These are phyloP conservation scores for Physcia stellaris DNA, from an alignment of 495 filamentous ascomycete species.

Conservation along the genomic window DNA sequence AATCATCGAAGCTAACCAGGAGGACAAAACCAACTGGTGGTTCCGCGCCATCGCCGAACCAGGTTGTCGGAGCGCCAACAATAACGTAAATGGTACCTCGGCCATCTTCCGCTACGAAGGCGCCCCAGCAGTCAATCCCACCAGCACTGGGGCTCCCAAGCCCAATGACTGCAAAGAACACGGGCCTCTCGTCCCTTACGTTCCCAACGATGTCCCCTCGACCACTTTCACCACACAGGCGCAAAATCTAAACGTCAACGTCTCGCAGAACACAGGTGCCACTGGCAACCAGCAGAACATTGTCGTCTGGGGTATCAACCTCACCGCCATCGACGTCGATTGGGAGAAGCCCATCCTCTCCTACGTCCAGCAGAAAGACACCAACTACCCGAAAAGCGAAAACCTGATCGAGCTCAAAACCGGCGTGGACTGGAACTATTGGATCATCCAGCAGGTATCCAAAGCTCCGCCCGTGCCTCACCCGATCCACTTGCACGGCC, in stretches of 20 bases:
- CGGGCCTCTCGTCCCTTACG: background rate
- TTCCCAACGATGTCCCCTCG: background rate
- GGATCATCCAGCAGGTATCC: constrained; percentile 32
- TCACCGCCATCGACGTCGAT: constrained; percentile 1
- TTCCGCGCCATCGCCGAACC: background rate
- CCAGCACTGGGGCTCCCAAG: background rate
- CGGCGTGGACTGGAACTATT: constrained; percentile 36
- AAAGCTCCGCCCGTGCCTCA: constrained; percentile 12
- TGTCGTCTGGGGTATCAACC: constrained; percentile 1
- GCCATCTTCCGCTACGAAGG: background rate
- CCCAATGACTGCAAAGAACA: background rate
- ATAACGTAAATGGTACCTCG: background rate
- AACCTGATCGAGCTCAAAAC: constrained; percentile 10
- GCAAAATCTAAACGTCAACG: background rate
- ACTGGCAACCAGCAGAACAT: background rate
- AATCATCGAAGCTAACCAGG: constrained; percentile 55
- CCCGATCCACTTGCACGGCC: constrained; percentile 27
- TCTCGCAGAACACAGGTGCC: background rate
- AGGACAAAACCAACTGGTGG: constrained; percentile 26
- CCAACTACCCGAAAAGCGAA: background rate
- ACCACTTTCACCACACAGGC: background rate
- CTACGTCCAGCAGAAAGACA: background rate
- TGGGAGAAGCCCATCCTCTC: constrained; percentile 1
- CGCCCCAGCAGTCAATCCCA: background rate
- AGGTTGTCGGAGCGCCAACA: background rate